Evolutionary conservation across 768 basidiomycete genomes (phyloP).

Genomic region (Termitomyces sp.): DNA sequence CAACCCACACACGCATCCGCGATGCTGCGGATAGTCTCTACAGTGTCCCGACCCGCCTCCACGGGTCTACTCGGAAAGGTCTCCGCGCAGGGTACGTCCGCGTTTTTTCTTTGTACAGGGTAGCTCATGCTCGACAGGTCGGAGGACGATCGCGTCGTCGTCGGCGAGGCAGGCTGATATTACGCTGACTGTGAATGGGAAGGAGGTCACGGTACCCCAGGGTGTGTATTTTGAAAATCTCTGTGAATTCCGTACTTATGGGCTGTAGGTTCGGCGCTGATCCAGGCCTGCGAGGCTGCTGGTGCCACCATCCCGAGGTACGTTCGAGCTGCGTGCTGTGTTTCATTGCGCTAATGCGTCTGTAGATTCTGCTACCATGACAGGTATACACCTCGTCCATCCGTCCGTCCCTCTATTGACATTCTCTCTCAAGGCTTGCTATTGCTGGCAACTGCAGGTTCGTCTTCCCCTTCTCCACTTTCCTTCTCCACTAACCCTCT

Average conservation of each 20-base stretch:
- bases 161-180: constrained; percentile 32
- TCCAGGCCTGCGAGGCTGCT: constrained; percentile 93
- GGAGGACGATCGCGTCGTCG: constrained; percentile 57
- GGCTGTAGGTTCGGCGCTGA: constrained; percentile 79
- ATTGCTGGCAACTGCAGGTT: constrained; percentile 98
- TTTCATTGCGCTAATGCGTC: neutral
- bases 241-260: neutral
- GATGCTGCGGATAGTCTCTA: neutral
- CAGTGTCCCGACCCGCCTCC: too few relatives aligned
- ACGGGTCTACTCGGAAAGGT: constrained; percentile 66
- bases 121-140: constrained; percentile 35
- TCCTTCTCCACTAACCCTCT: neutral
- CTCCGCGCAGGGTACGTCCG: constrained; percentile 26
- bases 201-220: constrained; percentile 95
- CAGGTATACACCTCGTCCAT: constrained; percentile 41
- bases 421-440: constrained; percentile 58
- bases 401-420: constrained; percentile 6
- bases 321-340: neutral
- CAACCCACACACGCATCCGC: constrained; percentile 1
- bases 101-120: neutral
- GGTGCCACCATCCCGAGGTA: constrained; percentile 81
- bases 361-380: constrained; percentile 85
- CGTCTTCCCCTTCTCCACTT: constrained; percentile 23
- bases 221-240: constrained; percentile 48
- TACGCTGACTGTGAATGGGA: constrained; percentile 94